Conservation (phyloP, 495 filamentous ascomycete genomes). For the Recurvomyces mirabilis region DNA sequence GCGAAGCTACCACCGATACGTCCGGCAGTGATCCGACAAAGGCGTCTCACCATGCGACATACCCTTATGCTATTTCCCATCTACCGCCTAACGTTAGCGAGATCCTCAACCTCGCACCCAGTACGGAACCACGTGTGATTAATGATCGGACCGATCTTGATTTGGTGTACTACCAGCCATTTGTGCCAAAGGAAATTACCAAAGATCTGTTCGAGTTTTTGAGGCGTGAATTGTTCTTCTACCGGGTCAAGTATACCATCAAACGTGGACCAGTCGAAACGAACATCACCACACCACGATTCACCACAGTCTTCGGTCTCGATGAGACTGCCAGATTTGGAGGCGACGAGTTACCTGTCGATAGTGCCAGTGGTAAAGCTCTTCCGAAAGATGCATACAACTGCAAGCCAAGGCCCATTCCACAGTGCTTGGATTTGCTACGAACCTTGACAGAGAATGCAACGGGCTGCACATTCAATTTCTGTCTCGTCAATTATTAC, state of each 20-base stretch:
- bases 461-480: conserved; percentile 56
- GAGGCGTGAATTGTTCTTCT: conserved; percentile 53
- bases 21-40: too few relatives aligned
- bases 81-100: conserved; percentile 38
- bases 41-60: conserved; percentile 31
- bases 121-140: conserved; percentile 34
- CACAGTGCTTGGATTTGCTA: conserved; percentile 50
- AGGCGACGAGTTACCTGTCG: conserved; percentile 34
- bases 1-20: too few relatives aligned
- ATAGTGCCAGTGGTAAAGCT: conserved; percentile 34
- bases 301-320: conserved; percentile 61
- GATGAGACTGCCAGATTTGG: conserved; percentile 42
- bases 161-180: conserved; percentile 58
- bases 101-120: conserved; percentile 31
- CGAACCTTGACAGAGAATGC: conserved; percentile 44
- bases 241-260: conserved; percentile 59
- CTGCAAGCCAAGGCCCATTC: conserved; percentile 52
- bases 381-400: conserved; percentile 40
- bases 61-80: conserved; percentile 51
- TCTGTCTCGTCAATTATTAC: conserved; percentile 70
- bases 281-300: conserved; percentile 54
- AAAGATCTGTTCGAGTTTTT: conserved; percentile 55
- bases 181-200: conserved; percentile 40
- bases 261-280: conserved; percentile 47
- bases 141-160: conserved; percentile 54